phyloP scores from a whole-genome alignment of 2,329 filamentous ascomycete genomes.

The Aspergillus sp. region DNA sequence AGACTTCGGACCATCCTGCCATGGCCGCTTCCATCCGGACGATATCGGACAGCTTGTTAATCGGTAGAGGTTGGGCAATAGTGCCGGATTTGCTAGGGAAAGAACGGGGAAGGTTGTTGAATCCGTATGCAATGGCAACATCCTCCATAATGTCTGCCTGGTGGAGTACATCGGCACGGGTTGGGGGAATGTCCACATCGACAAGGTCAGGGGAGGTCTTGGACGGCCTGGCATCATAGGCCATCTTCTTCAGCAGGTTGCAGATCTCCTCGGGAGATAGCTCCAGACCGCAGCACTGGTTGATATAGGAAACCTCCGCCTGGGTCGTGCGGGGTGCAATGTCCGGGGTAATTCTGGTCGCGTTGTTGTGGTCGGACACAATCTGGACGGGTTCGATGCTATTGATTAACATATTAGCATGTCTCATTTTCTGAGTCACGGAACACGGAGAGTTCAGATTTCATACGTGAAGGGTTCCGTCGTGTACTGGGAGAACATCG shows the following conservation, averaged over 20 bases:
- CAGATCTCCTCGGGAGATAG: constrained; percentile 74
- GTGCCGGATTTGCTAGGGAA: constrained; percentile 85
- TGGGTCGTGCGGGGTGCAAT: constrained; percentile 73
- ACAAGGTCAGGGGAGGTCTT: constrained; percentile 67
- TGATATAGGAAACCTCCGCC: constrained; percentile 90
- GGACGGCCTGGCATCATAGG: constrained; percentile 76
- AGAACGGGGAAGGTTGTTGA: constrained; percentile 88
- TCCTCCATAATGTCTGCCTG: constrained; percentile 99
- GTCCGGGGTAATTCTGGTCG: constrained; percentile 78
- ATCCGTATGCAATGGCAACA: constrained; percentile 92
- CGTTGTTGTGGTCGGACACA: constrained; percentile 83
- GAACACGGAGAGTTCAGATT: constrained; percentile 5
- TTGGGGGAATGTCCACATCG: constrained; percentile 81
- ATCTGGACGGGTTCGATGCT: constrained; percentile 87
- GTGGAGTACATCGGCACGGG: constrained; percentile 90
- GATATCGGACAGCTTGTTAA: constrained; percentile 95
- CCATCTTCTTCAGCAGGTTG: constrained; percentile 83
- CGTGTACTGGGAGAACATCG: constrained; percentile 96
- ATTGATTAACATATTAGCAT: constrained; percentile 8
- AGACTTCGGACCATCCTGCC: constrained; percentile 93
- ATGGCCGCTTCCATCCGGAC: constrained; percentile 85
- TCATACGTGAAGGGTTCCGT: constrained; percentile 73
- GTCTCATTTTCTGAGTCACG: neutral
- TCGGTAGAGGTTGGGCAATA: constrained; percentile 78
- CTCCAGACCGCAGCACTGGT: constrained; percentile 81